Percentiles rank a stretch among this genome's conserved stretches.
phyloP scores from a whole-genome alignment of 805 yeast species.

The Vanderwaltozyma yarrowii region DNA sequence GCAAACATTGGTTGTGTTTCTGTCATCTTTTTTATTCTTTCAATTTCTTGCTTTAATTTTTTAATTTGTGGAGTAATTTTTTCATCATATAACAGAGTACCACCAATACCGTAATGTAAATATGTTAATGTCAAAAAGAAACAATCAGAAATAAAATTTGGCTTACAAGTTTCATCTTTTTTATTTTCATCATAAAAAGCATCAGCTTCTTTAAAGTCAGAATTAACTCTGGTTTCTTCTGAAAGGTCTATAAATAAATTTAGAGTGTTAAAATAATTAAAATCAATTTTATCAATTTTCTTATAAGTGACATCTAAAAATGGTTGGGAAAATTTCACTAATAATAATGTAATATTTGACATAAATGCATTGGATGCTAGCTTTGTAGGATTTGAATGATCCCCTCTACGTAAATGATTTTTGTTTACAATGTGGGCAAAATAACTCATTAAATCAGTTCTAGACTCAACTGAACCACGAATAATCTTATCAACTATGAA shows the following conservation, averaged over 20 bases:
- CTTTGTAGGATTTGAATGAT: conserved; percentile 58
- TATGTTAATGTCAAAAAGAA: conserved; percentile 72
- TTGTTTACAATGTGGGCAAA: conserved; percentile 66
- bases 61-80: conserved; percentile 44
- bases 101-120: conserved; percentile 84
- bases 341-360: conserved; percentile 59
- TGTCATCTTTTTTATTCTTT: conserved; percentile 23
- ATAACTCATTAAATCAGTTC: conserved; percentile 55
- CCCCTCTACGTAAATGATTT: conserved; percentile 81
- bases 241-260: conserved; percentile 47
- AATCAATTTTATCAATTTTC: conserved; percentile 70
- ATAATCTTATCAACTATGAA: conserved; percentile 62
- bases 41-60: conserved; percentile 33
- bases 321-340: conserved; percentile 71
- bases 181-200: conserved; percentile 39
- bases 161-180: conserved; percentile 26
- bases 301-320: conserved; percentile 57
- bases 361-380: conserved; percentile 74
- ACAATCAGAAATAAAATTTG: conserved; percentile 85
- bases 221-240: conserved; percentile 76
- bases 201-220: conserved; percentile 62
- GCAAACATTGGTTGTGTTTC: conserved; percentile 7
- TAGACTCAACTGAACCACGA: conserved; percentile 57
- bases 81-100: conserved; percentile 48
- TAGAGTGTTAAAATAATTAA: conserved; percentile 49